Base-by-base conservation (phyloP, 1,284 basidiomycete species). In the Cutaneotrichosporon cutaneum region DNA sequence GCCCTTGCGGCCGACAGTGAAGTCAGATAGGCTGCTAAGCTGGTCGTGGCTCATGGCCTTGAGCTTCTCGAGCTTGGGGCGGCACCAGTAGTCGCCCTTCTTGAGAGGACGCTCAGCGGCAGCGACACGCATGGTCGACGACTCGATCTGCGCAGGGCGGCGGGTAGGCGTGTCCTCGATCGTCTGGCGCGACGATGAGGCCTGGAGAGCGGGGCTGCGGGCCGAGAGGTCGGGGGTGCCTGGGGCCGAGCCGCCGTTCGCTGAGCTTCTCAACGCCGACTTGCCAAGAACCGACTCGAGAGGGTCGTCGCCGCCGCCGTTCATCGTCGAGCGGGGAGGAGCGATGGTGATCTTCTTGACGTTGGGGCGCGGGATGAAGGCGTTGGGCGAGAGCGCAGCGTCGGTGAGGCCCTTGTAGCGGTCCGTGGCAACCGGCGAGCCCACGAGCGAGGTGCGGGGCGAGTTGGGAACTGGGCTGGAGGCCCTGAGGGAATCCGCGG, bases 311-410 rank as follows among this genome's bases (percentile, higher is more conserved):
- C 72, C 61, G 44, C 62, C 58, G 44, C 62, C 58, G 27, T 51
- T 51, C 48, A 59, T 21, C 24, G 53, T 26, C 24, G 69, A 55
- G 60, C 76, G 80, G 76, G 88, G 90, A 11, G 58, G 44, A 73
- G 94, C 90, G 60, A 98, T 80, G 44, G 94, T 88, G 58, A 99
- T 85, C 77, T 96, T 95, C 84, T 98, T 99, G 65, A 97, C 92
- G 75, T 91, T 96, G 61, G 89, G 86, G 44, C 89, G 85, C 24
- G 69, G 89, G 83, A 71, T 87, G 81, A 73, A 93, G 79, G 82
- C 89, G 66, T 84, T 82, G 21, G 83, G 81, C 18, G 77, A 78
- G 10, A 82, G 73, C 0, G 78, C 75, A 11, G 81, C 78, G 59
- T 85, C 90, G 27, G 87, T 82, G 44, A 85, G 70, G 80, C 88